These are phyloP conservation scores for Cyclotella cryptica DNA, from an alignment of 108 stramenopile genomes.

Conservation along the genomic window DNA sequence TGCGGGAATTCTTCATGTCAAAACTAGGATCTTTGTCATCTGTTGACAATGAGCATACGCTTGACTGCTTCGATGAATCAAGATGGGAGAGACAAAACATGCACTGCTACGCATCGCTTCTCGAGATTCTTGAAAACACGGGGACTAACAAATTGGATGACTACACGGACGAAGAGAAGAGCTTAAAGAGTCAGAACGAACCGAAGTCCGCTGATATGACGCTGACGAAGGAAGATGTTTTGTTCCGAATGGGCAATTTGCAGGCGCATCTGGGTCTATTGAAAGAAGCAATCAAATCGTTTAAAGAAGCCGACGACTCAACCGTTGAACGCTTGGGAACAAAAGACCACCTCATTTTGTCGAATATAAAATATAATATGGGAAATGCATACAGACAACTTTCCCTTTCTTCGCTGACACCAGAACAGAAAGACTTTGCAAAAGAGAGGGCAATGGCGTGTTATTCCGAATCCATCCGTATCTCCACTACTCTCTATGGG, in stretches of 20 bases:
- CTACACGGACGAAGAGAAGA: constrained; percentile 21
- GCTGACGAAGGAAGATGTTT: constrained; percentile 47
- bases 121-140: constrained; percentile 39
- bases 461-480: constrained; percentile 53
- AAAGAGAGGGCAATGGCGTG: constrained; percentile 45
- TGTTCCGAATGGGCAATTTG: constrained; percentile 55
- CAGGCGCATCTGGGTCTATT: constrained; percentile 30
- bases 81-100: constrained; percentile 33
- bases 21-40: constrained; percentile 22
- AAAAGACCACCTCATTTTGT: constrained; percentile 51
- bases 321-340: constrained; percentile 46
- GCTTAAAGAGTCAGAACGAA: constrained; percentile 9
- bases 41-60: constrained; percentile 24
- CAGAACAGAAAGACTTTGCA: constrained; percentile 14
- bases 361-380: constrained; percentile 44
- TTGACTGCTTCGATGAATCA: constrained; percentile 39
- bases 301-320: constrained; percentile 48
- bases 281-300: constrained; percentile 49
- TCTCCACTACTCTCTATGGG: constrained; percentile 38
- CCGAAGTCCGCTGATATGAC: constrained; percentile 4
- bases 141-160: constrained; percentile 2
- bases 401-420: constrained; percentile 17
- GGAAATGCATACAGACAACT: constrained; percentile 48
- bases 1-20: constrained; percentile 31
- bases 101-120: constrained; percentile 35